Conservation (phyloP, 2,329 filamentous ascomycete species). For the Fusarium ramigenum region DNA sequence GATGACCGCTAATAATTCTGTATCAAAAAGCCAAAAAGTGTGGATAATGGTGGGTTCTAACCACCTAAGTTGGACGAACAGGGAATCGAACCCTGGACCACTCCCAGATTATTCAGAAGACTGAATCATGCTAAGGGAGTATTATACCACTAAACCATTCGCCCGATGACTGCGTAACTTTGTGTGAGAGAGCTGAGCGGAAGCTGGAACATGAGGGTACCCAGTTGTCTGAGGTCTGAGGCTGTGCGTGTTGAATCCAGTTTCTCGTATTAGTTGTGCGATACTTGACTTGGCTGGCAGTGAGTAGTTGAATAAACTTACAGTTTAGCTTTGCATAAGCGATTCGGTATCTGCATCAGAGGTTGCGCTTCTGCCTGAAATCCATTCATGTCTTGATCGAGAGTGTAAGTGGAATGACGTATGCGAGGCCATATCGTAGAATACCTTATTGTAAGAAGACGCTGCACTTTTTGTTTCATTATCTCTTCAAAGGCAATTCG, state of each 20-base stretch:
- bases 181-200: fast-evolving
- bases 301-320: neutral
- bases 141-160: conserved; percentile 39
- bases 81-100: conserved; percentile 34
- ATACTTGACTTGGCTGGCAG: neutral
- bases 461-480: neutral
- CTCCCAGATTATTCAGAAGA: conserved; percentile 9
- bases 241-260: neutral
- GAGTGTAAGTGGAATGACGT: conserved; percentile 22
- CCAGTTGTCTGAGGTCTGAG: fast-evolving
- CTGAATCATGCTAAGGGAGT: conserved; percentile 32
- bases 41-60: conserved; percentile 10
- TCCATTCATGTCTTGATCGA: neutral
- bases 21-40: conserved; percentile 1
- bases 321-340: neutral
- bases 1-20: neutral
- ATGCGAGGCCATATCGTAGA: neutral
- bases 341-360: neutral
- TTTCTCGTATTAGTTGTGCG: neutral
- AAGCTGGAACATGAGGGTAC: conserved; percentile 3
- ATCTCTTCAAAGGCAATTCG: neutral
- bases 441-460: neutral
- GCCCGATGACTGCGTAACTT: conserved; percentile 16
- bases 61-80: conserved; percentile 27
- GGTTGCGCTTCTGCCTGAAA: conserved; percentile 8